Evolutionary conservation across 2,329 filamentous ascomycete species (phyloP).

Genomic region (Botrytis galanthina): DNA sequence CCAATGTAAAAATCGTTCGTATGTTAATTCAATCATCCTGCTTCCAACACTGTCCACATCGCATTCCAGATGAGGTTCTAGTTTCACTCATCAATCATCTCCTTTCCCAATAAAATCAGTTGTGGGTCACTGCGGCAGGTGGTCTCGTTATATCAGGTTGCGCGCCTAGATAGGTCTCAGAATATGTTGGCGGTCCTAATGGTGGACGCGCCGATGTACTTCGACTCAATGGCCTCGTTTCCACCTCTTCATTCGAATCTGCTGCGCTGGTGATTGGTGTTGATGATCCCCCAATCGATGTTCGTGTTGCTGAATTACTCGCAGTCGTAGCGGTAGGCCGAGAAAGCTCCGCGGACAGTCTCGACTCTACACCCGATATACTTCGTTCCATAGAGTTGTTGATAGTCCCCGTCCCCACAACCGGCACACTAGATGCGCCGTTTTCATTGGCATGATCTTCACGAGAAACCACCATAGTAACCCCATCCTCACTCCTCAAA

Average conservation of each 20-base stretch:
- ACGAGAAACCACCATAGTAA: background rate
- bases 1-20: background rate
- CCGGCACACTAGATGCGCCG: background rate
- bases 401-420: background rate
- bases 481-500: constrained; percentile 18
- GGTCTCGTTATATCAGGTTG: constrained; percentile 24
- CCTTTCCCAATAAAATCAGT: constrained; percentile 22
- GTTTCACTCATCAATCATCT: constrained; percentile 21
- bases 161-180: constrained; percentile 25
- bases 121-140: constrained; percentile 23
- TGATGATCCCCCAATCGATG: background rate
- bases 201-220: constrained; percentile 2
- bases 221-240: constrained; percentile 23
- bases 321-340: background rate
- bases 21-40: background rate
- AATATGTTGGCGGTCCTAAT: constrained; percentile 30
- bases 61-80: background rate
- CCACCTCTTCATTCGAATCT: constrained; percentile 20
- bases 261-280: constrained; percentile 6
- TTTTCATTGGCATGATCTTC: background rate
- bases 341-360: constrained; percentile 9
- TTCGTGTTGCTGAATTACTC: background rate
- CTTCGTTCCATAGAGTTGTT: background rate
- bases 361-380: constrained; percentile 3
- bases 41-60: background rate